Conservation (phyloP, 78 protist genomes). For the Dictyostelium purpureum region DNA sequence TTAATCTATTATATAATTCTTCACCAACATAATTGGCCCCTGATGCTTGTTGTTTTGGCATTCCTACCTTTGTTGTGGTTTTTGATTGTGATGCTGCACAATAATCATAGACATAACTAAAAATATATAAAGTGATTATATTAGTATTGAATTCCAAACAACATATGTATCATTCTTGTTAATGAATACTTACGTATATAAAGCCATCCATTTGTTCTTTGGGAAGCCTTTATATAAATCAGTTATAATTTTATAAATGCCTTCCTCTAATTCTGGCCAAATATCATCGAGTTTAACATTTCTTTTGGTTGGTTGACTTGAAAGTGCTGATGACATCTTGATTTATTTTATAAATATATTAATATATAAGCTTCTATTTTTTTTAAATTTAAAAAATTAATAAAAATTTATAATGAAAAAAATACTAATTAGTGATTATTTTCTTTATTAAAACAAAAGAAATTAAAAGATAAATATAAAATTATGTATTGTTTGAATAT, state of each 20-base stretch:
- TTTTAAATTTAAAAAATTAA: too few species aligned
- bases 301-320: slow-evolving; percentile 8
- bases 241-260: slow-evolving; percentile 56
- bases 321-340: not conserved
- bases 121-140: not conserved
- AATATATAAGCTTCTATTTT: too few species aligned
- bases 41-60: slow-evolving; percentile 34
- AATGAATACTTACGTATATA: slow-evolving; percentile 81
- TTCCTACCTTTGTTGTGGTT: not conserved
- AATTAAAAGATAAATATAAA: too few species aligned
- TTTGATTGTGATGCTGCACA: slow-evolving; percentile 84
- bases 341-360: too few species aligned
- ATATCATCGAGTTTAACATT: slow-evolving; percentile 76
- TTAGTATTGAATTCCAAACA: not conserved
- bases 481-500: too few species aligned
- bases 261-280: slow-evolving; percentile 83
- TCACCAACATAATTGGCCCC: slow-evolving; percentile 88
- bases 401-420: too few species aligned
- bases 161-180: not conserved
- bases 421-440: too few species aligned
- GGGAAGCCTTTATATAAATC: slow-evolving; percentile 67
- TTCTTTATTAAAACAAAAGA: too few species aligned
- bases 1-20: slow-evolving; percentile 74
- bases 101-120: slow-evolving; percentile 82
- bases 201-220: slow-evolving; percentile 72